Percentiles rank a stretch among this genome's conserved stretches.
These are phyloP conservation scores for Lycium ferocissimum DNA, from an alignment of 257 asterid genomes.

Conservation along the genomic window DNA sequence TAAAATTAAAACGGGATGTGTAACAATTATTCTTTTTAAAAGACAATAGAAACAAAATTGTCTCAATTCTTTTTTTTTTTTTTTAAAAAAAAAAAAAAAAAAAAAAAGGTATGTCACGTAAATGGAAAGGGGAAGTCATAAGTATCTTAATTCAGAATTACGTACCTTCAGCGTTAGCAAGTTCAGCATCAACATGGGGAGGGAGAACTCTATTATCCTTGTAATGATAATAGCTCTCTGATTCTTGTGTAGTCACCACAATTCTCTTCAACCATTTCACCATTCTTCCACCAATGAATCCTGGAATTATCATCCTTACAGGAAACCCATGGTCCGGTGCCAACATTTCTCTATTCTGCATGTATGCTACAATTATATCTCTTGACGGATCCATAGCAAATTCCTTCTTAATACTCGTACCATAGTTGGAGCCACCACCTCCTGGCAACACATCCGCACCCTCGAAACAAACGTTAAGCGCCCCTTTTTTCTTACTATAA, in stretches of 20 bases:
- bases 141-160: too few relatives aligned
- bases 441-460: constrained; percentile 94
- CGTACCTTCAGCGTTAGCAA: constrained; percentile 87
- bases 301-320: constrained; percentile 82
- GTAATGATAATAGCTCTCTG: constrained; percentile 76
- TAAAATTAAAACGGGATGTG: too few relatives aligned
- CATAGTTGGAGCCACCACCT: constrained; percentile 93
- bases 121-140: too few relatives aligned
- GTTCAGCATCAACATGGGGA: constrained; percentile 88
- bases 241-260: constrained; percentile 68
- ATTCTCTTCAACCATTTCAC: constrained; percentile 92
- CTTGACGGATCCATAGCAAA: constrained; percentile 82
- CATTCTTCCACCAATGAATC: constrained; percentile 94
- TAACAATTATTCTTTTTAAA: too few relatives aligned
- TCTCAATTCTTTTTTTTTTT: too few relatives aligned
- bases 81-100: too few relatives aligned
- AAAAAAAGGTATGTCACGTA: too few relatives aligned
- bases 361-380: constrained; percentile 79
- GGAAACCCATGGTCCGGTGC: constrained; percentile 93
- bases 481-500: constrained; percentile 56
- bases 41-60: too few relatives aligned
- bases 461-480: constrained; percentile 75
- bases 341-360: constrained; percentile 84
- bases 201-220: constrained; percentile 86
- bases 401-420: constrained; percentile 70